phyloP scores from a whole-genome alignment of 83 land plant species.

The Picea abies region DNA sequence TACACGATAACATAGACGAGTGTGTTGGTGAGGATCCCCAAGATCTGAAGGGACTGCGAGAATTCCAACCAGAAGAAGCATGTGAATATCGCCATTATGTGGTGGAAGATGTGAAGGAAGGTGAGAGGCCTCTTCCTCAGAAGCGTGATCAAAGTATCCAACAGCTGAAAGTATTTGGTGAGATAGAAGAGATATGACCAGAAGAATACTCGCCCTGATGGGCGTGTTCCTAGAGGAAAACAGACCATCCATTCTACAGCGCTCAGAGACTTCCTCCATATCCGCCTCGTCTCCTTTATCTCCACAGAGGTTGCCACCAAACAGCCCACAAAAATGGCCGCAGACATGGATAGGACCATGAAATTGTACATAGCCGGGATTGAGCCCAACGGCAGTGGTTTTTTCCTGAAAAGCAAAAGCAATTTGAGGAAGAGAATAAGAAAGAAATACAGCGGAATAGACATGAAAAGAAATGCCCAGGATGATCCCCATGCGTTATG shows the following conservation, averaged over 20 bases:
- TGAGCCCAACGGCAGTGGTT: slow-evolving; percentile 13
- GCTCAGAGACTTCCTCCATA: slow-evolving; percentile 17
- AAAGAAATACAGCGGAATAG: background rate
- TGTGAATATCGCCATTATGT: slow-evolving; percentile 7
- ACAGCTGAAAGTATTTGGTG: slow-evolving; percentile 38
- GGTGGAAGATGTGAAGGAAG: slow-evolving; percentile 7
- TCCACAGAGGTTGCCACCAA: slow-evolving; percentile 23
- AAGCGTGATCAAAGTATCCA: slow-evolving; percentile 21
- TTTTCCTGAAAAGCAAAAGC: background rate
- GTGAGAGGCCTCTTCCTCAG: slow-evolving; percentile 10
- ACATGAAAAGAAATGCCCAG: slow-evolving; percentile 17
- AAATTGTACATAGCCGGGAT: slow-evolving; percentile 12
- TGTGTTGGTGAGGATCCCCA: background rate
- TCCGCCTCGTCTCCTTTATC: slow-evolving; percentile 34
- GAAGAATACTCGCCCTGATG: slow-evolving; percentile 47
- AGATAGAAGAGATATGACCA: slow-evolving; percentile 55
- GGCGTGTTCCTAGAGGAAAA: slow-evolving; percentile 30
- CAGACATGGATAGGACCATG: background rate
- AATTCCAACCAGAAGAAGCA: slow-evolving; percentile 25
- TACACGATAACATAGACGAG: background rate
- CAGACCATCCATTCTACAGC: slow-evolving; percentile 25
- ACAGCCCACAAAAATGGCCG: slow-evolving; percentile 31
- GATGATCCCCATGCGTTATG: slow-evolving; percentile 25
- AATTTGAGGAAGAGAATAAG: background rate
- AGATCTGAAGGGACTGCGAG: slow-evolving; percentile 23